A percentile compares a stretch with the other conserved stretches of the same genome.
Conservation (phyloP, 2,329 filamentous ascomycete species). For the Ampelomyces quisqualis region DNA sequence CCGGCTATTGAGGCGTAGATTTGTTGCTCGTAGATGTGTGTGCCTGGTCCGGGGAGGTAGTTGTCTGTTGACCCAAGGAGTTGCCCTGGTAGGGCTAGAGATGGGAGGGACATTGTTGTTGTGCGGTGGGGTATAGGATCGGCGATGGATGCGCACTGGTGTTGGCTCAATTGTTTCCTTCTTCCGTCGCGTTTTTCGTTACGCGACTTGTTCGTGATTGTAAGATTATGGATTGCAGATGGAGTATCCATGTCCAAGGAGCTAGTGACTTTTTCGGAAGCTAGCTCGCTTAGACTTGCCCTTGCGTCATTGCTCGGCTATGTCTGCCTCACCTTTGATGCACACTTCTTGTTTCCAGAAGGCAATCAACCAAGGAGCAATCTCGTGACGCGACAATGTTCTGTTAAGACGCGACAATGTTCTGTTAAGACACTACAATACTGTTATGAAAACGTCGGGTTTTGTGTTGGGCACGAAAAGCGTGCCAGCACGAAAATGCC, state of each 20-base stretch:
- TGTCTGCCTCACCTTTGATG: conserved; percentile 16
- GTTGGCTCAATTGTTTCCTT: too few species aligned
- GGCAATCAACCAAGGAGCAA: too few species aligned
- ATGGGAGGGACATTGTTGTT: conserved; percentile 44
- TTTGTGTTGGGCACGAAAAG: conserved; percentile 8
- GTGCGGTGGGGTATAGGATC: background rate
- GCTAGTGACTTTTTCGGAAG: conserved; percentile 26
- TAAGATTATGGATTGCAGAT: conserved; percentile 1
- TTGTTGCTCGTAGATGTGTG: conserved; percentile 73
- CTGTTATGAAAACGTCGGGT: conserved; percentile 22
- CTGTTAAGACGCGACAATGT: conserved; percentile 24
- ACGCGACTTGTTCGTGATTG: background rate
- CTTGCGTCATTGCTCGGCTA: conserved; percentile 26
- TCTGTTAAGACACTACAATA: conserved; percentile 36
- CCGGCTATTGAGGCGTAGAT: conserved; percentile 84
- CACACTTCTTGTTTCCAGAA: too few species aligned
- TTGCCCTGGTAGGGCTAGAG: conserved; percentile 76
- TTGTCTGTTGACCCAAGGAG: conserved; percentile 67
- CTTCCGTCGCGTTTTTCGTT: background rate
- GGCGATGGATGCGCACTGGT: background rate
- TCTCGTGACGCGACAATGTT: too few species aligned
- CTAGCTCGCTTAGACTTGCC: conserved; percentile 24
- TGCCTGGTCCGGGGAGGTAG: conserved; percentile 76
- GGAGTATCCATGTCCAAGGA: conserved; percentile 2
- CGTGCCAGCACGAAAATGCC: conserved; percentile 17